Evolutionary conservation across 164 flowering plant species (phyloP), one percentile per base, ranked within the genome.

Genomic region (Berberis vulgaris): DNA sequence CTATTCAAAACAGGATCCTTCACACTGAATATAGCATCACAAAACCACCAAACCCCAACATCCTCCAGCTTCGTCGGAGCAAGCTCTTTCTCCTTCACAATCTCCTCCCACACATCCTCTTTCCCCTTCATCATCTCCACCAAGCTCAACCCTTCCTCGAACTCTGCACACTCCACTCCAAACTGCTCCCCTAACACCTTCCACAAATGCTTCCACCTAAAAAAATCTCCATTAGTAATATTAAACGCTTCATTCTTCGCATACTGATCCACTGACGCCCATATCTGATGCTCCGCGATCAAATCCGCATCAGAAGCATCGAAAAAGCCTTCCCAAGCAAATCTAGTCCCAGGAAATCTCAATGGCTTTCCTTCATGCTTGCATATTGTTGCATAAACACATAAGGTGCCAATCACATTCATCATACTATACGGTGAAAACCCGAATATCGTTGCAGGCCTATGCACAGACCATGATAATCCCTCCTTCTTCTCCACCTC

Each of bases 161-260:
- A 73, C 39, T 76, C 87, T 9, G 54, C 82, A 54, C 59, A 64
- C 54, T 86, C 90, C 41, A 80, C 72, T 69, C 67, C 91, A 67
- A 90, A 90, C 64, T 78, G 85, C 75, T 86, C 94, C 2, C 80
- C 97, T 75, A 90, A 59, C 45, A 80, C 77, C 71, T 66, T 77
- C 95, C 97, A 90, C 64, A 90, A 59, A 12, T 87, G 92, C 84
- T 87, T 87, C 94, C 92, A 87, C 78, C 74, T 86, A 73, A 83
- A 89, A 57, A 87, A 84, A 61, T 87, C 97, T 5, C 92, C 97
- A 45, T 89, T 89, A 71, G 67, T 75, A 58, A 84, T 79, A 57
- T 87, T 87, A 60, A 89, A 89, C 2, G 94, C 94, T 61, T 89
- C 92, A 54, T 86, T 84, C 75, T 80, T 81, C 0, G 91, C 91